Conservation (phyloP, 176 grass and related monocot genomes). For the Microstegium vimineum region DNA sequence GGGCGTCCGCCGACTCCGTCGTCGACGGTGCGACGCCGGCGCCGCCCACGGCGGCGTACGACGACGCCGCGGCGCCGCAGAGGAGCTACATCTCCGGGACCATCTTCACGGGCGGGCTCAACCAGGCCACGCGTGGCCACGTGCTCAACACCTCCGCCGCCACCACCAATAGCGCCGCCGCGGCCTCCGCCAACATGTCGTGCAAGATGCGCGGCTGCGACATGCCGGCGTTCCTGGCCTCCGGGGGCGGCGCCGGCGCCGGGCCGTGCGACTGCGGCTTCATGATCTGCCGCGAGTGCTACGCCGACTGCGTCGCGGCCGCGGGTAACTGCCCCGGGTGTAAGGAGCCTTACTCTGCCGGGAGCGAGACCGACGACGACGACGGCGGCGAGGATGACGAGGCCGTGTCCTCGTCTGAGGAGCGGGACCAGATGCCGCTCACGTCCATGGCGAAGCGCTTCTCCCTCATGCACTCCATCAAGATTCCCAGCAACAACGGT, state of each 20-base stretch:
- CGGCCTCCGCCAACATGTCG: slow-evolving; percentile 44
- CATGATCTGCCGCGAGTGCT: slow-evolving; percentile 87
- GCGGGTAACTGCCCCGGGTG: slow-evolving; percentile 68
- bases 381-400: slow-evolving; percentile 55
- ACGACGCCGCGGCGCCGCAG: slow-evolving; percentile 1
- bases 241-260: background rate
- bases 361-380: slow-evolving; percentile 37
- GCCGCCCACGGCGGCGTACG: background rate
- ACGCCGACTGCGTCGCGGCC: slow-evolving; percentile 51
- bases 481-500: slow-evolving; percentile 29
- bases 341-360: slow-evolving; percentile 56
- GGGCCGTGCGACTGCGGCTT: slow-evolving; percentile 83
- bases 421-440: slow-evolving; percentile 57
- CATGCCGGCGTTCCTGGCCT: slow-evolving; percentile 47
- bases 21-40: no score
- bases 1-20: background rate
- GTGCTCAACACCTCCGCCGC: slow-evolving; percentile 37
- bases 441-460: slow-evolving; percentile 60
- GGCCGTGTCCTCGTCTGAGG: slow-evolving; percentile 40
- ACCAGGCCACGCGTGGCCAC: slow-evolving; percentile 74
- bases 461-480: slow-evolving; percentile 76
- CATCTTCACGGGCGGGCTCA: slow-evolving; percentile 96
- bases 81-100: slow-evolving; percentile 79
- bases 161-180: background rate
- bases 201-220: slow-evolving; percentile 95